Evolutionary conservation across 2,329 filamentous ascomycete species (phyloP), one percentile per base, ranked within the genome.

Genomic region (Whalleya microplaca): DNA sequence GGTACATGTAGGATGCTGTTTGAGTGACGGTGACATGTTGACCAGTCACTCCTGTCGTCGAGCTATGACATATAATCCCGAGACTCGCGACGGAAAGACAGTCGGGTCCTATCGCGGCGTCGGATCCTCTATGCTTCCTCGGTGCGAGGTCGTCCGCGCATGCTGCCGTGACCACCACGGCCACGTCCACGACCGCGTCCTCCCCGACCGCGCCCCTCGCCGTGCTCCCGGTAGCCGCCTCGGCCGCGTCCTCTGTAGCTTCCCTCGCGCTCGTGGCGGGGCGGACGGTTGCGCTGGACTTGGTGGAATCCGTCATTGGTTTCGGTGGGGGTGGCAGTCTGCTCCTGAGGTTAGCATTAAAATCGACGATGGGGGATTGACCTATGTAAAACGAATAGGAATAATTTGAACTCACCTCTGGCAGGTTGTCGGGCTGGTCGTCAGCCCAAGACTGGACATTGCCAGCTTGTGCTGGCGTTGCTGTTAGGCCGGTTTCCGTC

Each of bases 371-470:
- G 9, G 12, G 18, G 8, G 21, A 19, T 12, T 45, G 2, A 3
- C 14, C n/a, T 16, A 44, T n/a, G 21, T 20, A 45, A n/a, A 16
- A n/a, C 23, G 2, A 20, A 27, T 41, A 29, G 5, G 41, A n/a
- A 12, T 21, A 45, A 45, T 20, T 43, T 41, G 21, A 21, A 68
- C 76, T 64, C 71, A 83, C 79, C 69, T 79, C 76, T 27, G 72
- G 64, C 40, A 72, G 72, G 53, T 72, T 73, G 57, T 86, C 84
- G 18, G 88, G 84, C 65, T 90, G 84, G 58, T 95, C 90, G 67
- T 96, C 92, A 21, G 91, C 91, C 91, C 91, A 96, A 67, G 87
- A 92, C 69, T 89, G 86, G 27, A 80, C 79, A 67, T 81, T 80
- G 52, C 76, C 70, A 41, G 77, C 73, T 8, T 78, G 76, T 6